Conservation (phyloP, 768 basidiomycete genomes). For the Macrolepiota fuliginosa region DNA sequence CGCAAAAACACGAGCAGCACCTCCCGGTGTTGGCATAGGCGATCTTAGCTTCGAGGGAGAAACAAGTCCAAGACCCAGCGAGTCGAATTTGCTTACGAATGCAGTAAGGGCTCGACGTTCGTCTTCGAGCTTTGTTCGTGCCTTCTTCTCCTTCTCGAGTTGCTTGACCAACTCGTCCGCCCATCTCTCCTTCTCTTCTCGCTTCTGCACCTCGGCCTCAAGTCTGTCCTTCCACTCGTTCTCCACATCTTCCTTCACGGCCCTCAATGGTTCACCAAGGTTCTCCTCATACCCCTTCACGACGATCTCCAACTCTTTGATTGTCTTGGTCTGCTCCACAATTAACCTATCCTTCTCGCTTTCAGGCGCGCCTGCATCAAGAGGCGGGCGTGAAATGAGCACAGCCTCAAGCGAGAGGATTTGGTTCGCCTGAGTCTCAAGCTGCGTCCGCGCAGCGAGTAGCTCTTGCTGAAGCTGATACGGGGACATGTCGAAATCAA, state of each 20-base stretch:
- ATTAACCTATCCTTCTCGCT: slow-evolving; percentile 75
- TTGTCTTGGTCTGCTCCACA: slow-evolving; percentile 68
- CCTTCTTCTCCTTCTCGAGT: slow-evolving; percentile 78
- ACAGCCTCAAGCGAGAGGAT: slow-evolving; percentile 83
- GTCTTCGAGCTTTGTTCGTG: slow-evolving; percentile 64
- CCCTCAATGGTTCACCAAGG: slow-evolving; percentile 62
- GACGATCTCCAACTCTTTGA: slow-evolving; percentile 74
- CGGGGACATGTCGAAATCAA: slow-evolving; percentile 88
- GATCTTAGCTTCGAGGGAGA: slow-evolving; percentile 41
- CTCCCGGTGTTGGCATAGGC: slow-evolving; percentile 50
- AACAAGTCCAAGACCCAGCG: slow-evolving; percentile 52
- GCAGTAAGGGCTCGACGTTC: slow-evolving; percentile 76
- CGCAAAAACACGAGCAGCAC: slow-evolving; percentile 46
- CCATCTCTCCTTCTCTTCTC: slow-evolving; percentile 74
- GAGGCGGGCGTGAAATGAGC: slow-evolving; percentile 64
- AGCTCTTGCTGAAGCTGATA: slow-evolving; percentile 91
- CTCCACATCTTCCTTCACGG: slow-evolving; percentile 72
- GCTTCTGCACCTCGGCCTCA: slow-evolving; percentile 51
- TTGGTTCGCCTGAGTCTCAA: slow-evolving; percentile 80
- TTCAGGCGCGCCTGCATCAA: slow-evolving; percentile 64
- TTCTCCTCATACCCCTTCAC: slow-evolving; percentile 73
- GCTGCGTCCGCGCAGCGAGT: slow-evolving; percentile 68
- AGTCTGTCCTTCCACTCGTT: slow-evolving; percentile 65
- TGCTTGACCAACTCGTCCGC: slow-evolving; percentile 71
- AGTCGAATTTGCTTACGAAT: slow-evolving; percentile 82